These are phyloP conservation scores for Nepenthes gracilis DNA, from an alignment of 148 eudicot species.

Conservation along the genomic window DNA sequence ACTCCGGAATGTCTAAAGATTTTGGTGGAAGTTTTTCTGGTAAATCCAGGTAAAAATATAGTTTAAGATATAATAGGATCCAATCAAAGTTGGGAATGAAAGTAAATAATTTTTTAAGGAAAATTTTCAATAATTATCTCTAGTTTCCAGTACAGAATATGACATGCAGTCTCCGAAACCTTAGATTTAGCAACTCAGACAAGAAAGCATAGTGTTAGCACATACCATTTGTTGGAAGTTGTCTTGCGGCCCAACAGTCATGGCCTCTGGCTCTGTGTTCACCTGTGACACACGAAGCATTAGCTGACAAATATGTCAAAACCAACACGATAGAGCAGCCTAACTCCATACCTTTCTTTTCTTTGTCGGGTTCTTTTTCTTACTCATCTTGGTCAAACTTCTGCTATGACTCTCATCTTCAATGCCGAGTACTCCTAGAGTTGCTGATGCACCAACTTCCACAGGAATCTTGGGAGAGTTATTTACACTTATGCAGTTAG, in stretches of 20 bases:
- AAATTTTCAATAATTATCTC: no score
- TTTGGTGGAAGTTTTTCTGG: no score
- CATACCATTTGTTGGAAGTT: conserved; percentile 78
- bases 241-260: conserved; percentile 58
- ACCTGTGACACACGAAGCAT: conserved; percentile 29
- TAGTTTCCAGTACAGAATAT: no score
- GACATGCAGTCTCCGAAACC: background rate
- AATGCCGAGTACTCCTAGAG: conserved; percentile 62
- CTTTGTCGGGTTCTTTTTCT: conserved; percentile 69
- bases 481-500: conserved; percentile 51
- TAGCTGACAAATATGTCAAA: conserved; percentile 6
- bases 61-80: no score
- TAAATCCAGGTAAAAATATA: no score
- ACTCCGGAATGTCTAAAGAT: no score
- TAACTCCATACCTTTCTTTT: conserved; percentile 59
- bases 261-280: conserved; percentile 60
- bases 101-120: no score
- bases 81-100: no score
- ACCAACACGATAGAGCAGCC: conserved; percentile 5
- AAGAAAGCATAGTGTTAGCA: conserved; percentile 7
- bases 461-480: conserved; percentile 52
- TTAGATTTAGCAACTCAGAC: background rate
- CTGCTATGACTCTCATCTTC: conserved; percentile 75
- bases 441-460: conserved; percentile 53
- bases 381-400: conserved; percentile 48